A percentile compares a stretch with the other conserved stretches of the same genome.
Evolutionary conservation across 2,329 filamentous ascomycete species (phyloP).

Genomic region (Bipolaris oryzae): DNA sequence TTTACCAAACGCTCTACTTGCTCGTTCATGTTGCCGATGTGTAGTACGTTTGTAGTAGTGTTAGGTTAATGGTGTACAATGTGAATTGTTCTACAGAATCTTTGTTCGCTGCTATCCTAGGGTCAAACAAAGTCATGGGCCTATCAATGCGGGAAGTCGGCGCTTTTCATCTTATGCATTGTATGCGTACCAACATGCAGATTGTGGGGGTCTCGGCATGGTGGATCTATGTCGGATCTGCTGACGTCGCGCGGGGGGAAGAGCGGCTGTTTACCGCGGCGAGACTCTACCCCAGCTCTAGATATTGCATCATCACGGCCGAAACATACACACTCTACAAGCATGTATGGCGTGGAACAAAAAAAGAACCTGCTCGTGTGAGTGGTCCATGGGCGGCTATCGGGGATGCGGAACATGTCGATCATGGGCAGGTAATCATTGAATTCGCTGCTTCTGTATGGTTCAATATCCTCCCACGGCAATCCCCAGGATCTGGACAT

Average conservation of each 20-base stretch:
- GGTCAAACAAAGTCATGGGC: conserved; percentile 9
- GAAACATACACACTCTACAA: neutral
- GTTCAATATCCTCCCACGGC: neutral
- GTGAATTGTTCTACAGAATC: neutral
- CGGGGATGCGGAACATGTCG: neutral
- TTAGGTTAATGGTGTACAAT: neutral
- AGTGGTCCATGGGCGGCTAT: neutral
- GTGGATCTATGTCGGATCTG: conserved; percentile 17
- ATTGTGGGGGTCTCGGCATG: conserved; percentile 34
- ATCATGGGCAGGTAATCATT: neutral
- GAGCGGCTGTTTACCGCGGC: neutral
- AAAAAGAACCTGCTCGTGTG: neutral
- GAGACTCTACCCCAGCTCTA: neutral
- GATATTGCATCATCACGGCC: neutral
- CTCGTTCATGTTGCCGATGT: conserved; percentile 68
- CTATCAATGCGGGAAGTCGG: conserved; percentile 6
- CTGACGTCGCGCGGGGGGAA: conserved; percentile 37
- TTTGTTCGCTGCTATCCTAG: conserved; percentile 7
- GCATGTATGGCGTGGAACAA: neutral
- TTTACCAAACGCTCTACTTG: conserved; percentile 73
- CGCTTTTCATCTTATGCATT: conserved; percentile 25
- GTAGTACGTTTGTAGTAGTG: neutral
- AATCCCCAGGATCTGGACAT: conserved; percentile 3
- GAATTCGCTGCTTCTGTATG: neutral
- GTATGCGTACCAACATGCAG: conserved; percentile 15